A percentile compares a stretch with the other conserved stretches of the same genome.
Conservation (phyloP, 2,329 filamentous ascomycete species). For the Aschersonia sp. region DNA sequence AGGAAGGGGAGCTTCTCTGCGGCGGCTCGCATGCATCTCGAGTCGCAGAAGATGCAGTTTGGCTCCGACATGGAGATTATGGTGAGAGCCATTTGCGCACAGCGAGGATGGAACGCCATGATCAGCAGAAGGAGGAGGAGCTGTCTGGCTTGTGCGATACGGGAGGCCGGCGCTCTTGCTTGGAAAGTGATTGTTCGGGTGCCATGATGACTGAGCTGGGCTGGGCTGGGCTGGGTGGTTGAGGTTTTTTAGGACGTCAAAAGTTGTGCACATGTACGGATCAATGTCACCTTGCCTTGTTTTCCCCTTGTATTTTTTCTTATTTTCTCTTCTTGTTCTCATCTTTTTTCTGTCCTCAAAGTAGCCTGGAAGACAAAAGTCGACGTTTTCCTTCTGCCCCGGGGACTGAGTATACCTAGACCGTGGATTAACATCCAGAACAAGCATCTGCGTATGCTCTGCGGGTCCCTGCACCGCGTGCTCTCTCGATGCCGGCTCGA, state of each 20-base stretch:
- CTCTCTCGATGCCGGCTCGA: too few species aligned
- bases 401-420: too few species aligned
- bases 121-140: constrained; percentile 52
- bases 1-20: constrained; percentile 24
- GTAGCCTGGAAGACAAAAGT: too few species aligned
- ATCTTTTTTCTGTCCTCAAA: too few species aligned
- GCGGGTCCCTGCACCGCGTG: too few species aligned
- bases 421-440: too few species aligned
- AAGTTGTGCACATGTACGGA: background rate
- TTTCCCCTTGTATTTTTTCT: too few species aligned
- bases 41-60: constrained; percentile 41
- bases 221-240: background rate
- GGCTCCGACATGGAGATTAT: constrained; percentile 56
- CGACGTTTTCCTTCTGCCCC: too few species aligned
- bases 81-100: constrained; percentile 57
- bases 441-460: too few species aligned
- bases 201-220: constrained; percentile 18
- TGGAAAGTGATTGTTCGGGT: constrained; percentile 54
- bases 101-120: constrained; percentile 60
- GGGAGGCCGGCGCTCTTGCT: constrained; percentile 57
- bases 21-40: constrained; percentile 38
- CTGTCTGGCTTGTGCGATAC: constrained; percentile 59
- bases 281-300: too few species aligned
- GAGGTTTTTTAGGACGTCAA: background rate
- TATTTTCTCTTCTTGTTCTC: too few species aligned